These are phyloP conservation scores for Glutinoglossum americanum DNA, from an alignment of 495 filamentous ascomycete species.

Conservation along the genomic window DNA sequence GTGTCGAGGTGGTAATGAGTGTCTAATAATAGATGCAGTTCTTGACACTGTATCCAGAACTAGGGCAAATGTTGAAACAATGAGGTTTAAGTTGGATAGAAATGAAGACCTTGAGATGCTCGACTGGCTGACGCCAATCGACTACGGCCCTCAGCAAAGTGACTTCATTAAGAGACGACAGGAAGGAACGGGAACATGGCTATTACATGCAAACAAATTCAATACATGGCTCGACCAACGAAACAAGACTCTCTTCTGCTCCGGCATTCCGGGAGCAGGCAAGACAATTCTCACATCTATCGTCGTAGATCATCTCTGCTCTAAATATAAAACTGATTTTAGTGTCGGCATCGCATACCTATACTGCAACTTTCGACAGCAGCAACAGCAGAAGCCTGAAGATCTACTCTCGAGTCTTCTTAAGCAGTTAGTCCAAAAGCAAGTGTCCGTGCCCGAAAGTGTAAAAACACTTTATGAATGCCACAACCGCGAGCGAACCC, in stretches of 20 bases:
- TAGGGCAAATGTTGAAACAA: too few relatives aligned
- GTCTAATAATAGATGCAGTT: too few relatives aligned
- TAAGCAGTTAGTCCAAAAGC: constrained; percentile 2
- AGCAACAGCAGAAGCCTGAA: constrained; percentile 1
- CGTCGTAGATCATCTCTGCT: not conserved
- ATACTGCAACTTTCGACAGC: constrained; percentile 5
- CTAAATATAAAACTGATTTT: not conserved
- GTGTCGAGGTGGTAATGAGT: too few relatives aligned
- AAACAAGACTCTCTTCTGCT: not conserved
- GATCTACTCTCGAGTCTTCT: constrained; percentile 5
- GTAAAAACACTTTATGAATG: not conserved
- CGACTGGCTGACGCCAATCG: not conserved
- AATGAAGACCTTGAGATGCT: too few relatives aligned
- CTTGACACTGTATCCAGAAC: too few relatives aligned
- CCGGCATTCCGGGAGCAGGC: not conserved
- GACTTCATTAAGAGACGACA: not conserved
- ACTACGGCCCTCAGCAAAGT: not conserved
- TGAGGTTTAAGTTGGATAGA: too few relatives aligned
- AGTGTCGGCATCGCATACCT: constrained; percentile 1
- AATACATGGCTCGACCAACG: not conserved
- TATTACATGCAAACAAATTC: not conserved
- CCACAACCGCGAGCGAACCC: not conserved
- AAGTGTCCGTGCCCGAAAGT: not conserved
- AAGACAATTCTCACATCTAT: not conserved
- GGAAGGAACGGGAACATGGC: not conserved